These are phyloP conservation scores for Pugionium dolabratum DNA, from an alignment of 345 rosid species.

Conservation along the genomic window DNA sequence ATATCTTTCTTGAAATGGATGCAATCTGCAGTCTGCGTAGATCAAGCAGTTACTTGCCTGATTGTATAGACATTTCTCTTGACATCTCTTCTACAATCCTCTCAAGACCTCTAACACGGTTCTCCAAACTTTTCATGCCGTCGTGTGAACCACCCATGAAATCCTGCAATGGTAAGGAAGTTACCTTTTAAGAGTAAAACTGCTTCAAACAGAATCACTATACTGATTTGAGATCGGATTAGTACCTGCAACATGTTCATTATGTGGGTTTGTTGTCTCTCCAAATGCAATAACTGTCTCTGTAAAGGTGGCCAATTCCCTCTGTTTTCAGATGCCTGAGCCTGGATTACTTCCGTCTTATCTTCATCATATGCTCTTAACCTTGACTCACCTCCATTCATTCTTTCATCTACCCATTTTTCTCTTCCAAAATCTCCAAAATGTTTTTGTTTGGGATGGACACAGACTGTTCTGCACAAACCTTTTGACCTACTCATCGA, in stretches of 20 bases:
- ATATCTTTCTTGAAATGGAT: slow-evolving; percentile 53
- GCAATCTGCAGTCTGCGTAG: slow-evolving; percentile 32
- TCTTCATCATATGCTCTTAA: slow-evolving; percentile 57
- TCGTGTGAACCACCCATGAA: slow-evolving; percentile 98
- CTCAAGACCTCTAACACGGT: slow-evolving; percentile 93
- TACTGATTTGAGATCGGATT: slow-evolving; percentile 24
- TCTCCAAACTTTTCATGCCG: slow-evolving; percentile 82
- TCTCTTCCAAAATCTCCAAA: slow-evolving; percentile 42
- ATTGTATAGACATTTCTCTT: slow-evolving; percentile 72
- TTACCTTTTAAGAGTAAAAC: slow-evolving; percentile 31
- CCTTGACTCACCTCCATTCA: slow-evolving; percentile 55
- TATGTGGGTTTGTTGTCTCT: slow-evolving; percentile 91
- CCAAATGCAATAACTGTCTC: slow-evolving; percentile 81
- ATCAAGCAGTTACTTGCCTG: slow-evolving; percentile 64
- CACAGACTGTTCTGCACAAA: slow-evolving; percentile 47
- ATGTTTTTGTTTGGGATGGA: slow-evolving; percentile 42
- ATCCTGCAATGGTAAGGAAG: slow-evolving; percentile 54
- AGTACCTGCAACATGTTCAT: slow-evolving; percentile 89
- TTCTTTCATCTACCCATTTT: slow-evolving; percentile 46
- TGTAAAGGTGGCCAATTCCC: slow-evolving; percentile 90
- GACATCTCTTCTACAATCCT: slow-evolving; percentile 92
- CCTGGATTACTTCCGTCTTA: slow-evolving; percentile 46
- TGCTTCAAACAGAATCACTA: slow-evolving; percentile 21
- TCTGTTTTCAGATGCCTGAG: slow-evolving; percentile 55
- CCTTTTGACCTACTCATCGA: slow-evolving; percentile 53